Conservation (phyloP, 2,329 filamentous ascomycete species). For the Aspergillus thermomutatus region DNA sequence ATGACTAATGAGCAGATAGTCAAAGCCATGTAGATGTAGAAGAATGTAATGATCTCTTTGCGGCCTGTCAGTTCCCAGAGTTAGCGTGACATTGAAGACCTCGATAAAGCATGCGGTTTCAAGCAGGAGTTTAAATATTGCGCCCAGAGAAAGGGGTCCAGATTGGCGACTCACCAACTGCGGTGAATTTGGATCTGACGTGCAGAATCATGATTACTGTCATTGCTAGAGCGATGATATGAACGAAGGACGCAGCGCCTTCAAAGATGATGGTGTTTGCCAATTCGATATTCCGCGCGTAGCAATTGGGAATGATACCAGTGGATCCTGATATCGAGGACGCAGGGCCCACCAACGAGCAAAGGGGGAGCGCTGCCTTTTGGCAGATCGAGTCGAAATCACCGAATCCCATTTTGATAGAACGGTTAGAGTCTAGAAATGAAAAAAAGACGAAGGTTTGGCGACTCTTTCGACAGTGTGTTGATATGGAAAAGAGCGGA, state of each 20-base stretch:
- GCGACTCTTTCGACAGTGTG: constrained; percentile 18
- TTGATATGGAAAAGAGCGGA: constrained; percentile 19
- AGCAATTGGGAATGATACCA: constrained; percentile 86
- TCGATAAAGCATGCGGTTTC: background rate
- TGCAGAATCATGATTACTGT: constrained; percentile 97
- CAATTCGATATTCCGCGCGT: constrained; percentile 89
- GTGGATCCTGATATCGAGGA: constrained; percentile 63
- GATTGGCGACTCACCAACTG: constrained; percentile 67
- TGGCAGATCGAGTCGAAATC: constrained; percentile 85
- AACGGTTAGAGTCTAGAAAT: constrained; percentile 1
- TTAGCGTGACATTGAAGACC: background rate
- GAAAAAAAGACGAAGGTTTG: background rate
- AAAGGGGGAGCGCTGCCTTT: constrained; percentile 81
- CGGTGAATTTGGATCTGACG: constrained; percentile 95
- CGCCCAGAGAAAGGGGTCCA: background rate
- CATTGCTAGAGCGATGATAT: constrained; percentile 88
- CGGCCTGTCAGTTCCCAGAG: constrained; percentile 46
- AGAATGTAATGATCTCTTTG: constrained; percentile 80
- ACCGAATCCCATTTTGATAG: constrained; percentile 67
- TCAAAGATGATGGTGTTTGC: constrained; percentile 99
- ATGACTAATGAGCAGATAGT: constrained; percentile 85
- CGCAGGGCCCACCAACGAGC: constrained; percentile 72
- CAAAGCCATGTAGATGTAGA: constrained; percentile 92
- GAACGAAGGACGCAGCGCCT: constrained; percentile 83
- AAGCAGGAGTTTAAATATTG: background rate